Percentiles rank a stretch among this genome's conserved stretches.
These are phyloP conservation scores for Pythium rishiriense DNA, from an alignment of 352 stramenopile species.

Conservation along the genomic window DNA sequence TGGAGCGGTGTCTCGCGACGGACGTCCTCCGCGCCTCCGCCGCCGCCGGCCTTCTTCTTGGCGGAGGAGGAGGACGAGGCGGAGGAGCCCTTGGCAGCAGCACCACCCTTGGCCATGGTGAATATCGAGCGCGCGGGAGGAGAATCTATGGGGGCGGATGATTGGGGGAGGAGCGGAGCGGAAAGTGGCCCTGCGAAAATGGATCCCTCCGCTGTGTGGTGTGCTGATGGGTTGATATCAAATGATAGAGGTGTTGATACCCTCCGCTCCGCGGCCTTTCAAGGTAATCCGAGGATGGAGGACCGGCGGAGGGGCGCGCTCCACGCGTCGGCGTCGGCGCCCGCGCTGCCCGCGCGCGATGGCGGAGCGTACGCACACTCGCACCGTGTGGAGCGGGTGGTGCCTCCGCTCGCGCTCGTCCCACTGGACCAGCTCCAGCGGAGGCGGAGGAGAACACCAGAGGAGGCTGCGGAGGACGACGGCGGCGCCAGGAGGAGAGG, in stretches of 20 bases:
- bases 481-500: background rate
- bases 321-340: conserved; percentile 18
- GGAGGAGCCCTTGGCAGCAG: conserved; percentile 1
- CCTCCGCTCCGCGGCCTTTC: conserved; percentile 19
- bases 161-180: conserved; percentile 4
- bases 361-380: conserved; percentile 12
- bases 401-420: conserved; percentile 51
- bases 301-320: background rate
- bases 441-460: conserved; percentile 7
- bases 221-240: conserved; percentile 14
- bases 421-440: conserved; percentile 36
- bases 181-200: background rate
- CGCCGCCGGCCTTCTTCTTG: background rate
- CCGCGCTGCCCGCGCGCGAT: conserved; percentile 12
- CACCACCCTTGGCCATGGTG: conserved; percentile 9
- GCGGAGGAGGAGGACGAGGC: conserved; percentile 8
- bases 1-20: conserved; percentile 93
- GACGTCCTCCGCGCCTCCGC: conserved; percentile 50
- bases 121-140: background rate
- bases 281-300: background rate
- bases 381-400: conserved; percentile 29
- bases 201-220: conserved; percentile 3
- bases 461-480: background rate
- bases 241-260: background rate
- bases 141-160: background rate